Conservation (phyloP, 352 stramenopile species). For the Pythium utonaiense region DNA sequence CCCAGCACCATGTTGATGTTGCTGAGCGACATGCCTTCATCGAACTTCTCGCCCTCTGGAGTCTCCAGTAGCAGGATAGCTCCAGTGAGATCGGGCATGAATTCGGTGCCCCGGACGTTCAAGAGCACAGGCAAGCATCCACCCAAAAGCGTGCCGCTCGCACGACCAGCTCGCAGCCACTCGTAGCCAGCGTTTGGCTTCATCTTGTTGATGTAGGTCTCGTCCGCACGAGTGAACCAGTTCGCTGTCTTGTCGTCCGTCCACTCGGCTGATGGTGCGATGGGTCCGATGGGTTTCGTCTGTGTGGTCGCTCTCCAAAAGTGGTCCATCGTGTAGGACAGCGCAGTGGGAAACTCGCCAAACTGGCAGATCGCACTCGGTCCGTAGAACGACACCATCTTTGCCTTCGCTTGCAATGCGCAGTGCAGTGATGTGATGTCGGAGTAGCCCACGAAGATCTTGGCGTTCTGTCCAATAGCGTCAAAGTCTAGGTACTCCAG, state of each 20-base stretch:
- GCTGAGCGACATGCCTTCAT: conserved; percentile 46
- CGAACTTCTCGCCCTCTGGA: conserved; percentile 40
- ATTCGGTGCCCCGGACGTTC: conserved; percentile 47
- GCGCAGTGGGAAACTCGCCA: conserved; percentile 47
- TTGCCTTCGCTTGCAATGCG: conserved; percentile 36
- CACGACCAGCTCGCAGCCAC: conserved; percentile 36
- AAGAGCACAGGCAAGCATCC: conserved; percentile 56
- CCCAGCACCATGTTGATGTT: conserved; percentile 48
- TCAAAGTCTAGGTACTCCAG: conserved; percentile 62
- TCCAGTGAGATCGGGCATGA: conserved; percentile 37
- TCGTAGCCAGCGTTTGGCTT: conserved; percentile 41
- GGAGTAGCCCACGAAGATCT: conserved; percentile 56
- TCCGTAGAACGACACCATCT: conserved; percentile 59
- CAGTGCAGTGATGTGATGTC: conserved; percentile 65
- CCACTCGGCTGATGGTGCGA: conserved; percentile 44
- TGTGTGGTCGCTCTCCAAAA: conserved; percentile 35
- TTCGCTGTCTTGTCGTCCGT: conserved; percentile 62
- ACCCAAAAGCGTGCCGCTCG: conserved; percentile 36
- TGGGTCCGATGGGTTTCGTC: conserved; percentile 25
- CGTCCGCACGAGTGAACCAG: conserved; percentile 47
- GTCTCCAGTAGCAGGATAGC: conserved; percentile 55
- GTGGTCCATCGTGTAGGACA: conserved; percentile 40
- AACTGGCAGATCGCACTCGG: conserved; percentile 52
- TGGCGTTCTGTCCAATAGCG: conserved; percentile 36
- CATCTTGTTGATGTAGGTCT: conserved; percentile 36